Evolutionary conservation across 2,329 filamentous ascomycete genomes (phyloP).

Genomic region (Cytospora schulzeri): DNA sequence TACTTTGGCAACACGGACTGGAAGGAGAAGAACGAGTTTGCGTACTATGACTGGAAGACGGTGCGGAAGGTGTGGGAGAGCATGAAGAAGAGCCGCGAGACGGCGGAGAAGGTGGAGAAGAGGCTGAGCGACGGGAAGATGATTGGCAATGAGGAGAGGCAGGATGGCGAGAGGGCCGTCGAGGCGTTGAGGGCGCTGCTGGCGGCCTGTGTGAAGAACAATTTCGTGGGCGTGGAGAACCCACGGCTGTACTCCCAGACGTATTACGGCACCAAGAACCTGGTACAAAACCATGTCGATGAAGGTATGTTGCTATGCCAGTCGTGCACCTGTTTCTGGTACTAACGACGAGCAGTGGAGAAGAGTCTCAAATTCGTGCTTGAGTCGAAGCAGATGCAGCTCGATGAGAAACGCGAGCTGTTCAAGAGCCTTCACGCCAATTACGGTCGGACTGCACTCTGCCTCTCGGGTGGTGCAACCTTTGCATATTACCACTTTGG

Average conservation of each 20-base stretch:
- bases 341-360: slow-evolving; percentile 54
- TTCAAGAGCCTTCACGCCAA: slow-evolving; percentile 91
- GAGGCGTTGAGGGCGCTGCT: slow-evolving; percentile 78
- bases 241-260: slow-evolving; percentile 94
- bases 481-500: slow-evolving; percentile 98
- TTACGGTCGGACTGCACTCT: slow-evolving; percentile 88
- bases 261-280: slow-evolving; percentile 94
- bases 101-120: slow-evolving; percentile 54
- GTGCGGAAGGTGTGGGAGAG: slow-evolving; percentile 77
- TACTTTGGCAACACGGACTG: slow-evolving; percentile 81
- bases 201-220: slow-evolving; percentile 94
- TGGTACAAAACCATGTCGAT: slow-evolving; percentile 88
- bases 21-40: slow-evolving; percentile 76
- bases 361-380: slow-evolving; percentile 68
- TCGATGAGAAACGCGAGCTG: slow-evolving; percentile 74
- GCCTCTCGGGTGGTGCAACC: slow-evolving; percentile 87
- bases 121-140: slow-evolving; percentile 39
- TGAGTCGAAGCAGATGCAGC: slow-evolving; percentile 65
- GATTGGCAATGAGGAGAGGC: slow-evolving; percentile 39
- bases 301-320: slow-evolving; percentile 56
- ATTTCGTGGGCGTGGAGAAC: slow-evolving; percentile 95
- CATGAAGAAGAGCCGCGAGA: slow-evolving; percentile 65
- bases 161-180: slow-evolving; percentile 53
- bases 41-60: slow-evolving; percentile 87
- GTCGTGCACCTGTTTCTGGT: neutral